A percentile compares a stretch with the other conserved stretches of the same genome.
phyloP scores from a whole-genome alignment of 495 filamentous ascomycete species.

The Hypoxylon fuscum region DNA sequence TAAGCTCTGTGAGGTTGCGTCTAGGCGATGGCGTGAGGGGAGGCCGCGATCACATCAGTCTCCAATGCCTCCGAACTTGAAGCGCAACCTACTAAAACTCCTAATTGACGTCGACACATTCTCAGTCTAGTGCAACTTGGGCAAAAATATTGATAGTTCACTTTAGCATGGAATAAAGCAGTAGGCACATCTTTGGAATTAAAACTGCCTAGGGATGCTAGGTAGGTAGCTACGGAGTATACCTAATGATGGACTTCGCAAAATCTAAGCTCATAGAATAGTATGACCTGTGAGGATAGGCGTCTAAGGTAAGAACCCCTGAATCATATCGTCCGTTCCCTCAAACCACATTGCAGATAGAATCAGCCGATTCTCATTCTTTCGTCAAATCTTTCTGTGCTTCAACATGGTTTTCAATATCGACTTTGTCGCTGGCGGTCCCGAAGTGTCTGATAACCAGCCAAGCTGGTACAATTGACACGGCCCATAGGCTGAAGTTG shows the following conservation, averaged over 20 bases:
- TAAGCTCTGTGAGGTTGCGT: slow-evolving; percentile 22
- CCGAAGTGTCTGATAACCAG: slow-evolving; percentile 64
- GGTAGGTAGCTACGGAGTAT: too few species aligned
- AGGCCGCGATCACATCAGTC: slow-evolving; percentile 28
- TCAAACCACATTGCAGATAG: not conserved
- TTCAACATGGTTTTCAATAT: slow-evolving; percentile 16
- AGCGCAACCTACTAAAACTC: slow-evolving; percentile 4
- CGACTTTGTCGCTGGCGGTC: not conserved
- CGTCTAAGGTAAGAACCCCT: too few species aligned
- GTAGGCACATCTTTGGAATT: too few species aligned
- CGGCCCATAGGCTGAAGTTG: slow-evolving; percentile 69
- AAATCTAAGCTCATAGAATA: too few species aligned
- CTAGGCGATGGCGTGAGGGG: slow-evolving; percentile 32
- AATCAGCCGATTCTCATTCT: slow-evolving; percentile 3
- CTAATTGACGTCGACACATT: not conserved
- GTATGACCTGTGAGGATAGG: too few species aligned
- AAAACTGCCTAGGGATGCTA: too few species aligned
- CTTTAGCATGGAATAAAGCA: too few species aligned
- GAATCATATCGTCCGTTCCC: too few species aligned
- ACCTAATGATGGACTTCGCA: too few species aligned
- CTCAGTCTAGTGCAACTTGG: not conserved
- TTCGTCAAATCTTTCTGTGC: slow-evolving; percentile 3
- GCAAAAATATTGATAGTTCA: not conserved
- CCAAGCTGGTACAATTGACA: slow-evolving; percentile 68
- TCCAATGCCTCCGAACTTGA: not conserved